phyloP scores from a whole-genome alignment of 805 yeast genomes.

The Crinitomyces ghanaensis region DNA sequence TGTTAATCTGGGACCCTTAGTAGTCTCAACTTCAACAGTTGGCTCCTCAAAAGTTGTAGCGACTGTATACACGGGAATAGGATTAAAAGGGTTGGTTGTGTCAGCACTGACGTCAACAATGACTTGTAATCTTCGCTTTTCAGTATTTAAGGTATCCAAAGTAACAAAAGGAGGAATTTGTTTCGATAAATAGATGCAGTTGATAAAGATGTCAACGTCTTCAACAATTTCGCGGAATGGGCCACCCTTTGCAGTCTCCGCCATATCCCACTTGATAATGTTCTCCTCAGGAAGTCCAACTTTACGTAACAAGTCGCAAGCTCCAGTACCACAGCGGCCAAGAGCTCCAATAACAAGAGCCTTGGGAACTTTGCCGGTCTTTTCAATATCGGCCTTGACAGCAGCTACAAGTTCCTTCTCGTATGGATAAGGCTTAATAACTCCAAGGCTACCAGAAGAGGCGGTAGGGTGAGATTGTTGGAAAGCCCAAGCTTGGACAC shows the following conservation, averaged over 20 bases:
- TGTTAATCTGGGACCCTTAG: conserved; percentile 73
- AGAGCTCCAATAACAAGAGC: conserved; percentile 91
- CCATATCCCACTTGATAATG: conserved; percentile 90
- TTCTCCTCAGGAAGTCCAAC: conserved; percentile 81
- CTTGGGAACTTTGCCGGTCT: conserved; percentile 57
- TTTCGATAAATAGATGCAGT: conserved; percentile 88
- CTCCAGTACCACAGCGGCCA: conserved; percentile 99
- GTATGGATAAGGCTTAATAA: conserved; percentile 71
- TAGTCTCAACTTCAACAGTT: conserved; percentile 71
- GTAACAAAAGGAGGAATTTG: conserved; percentile 90
- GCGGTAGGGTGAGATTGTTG: conserved; percentile 61
- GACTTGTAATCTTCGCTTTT: conserved; percentile 69
- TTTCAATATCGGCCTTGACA: conserved; percentile 39
- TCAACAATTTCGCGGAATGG: conserved; percentile 84
- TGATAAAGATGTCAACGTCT: conserved; percentile 76
- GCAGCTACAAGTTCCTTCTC: conserved; percentile 59
- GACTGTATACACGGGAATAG: conserved; percentile 83
- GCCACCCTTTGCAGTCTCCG: conserved; percentile 94
- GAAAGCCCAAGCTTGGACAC: conserved; percentile 88
- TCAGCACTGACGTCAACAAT: conserved; percentile 98
- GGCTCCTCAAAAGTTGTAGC: conserved; percentile 90
- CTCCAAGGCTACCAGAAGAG: conserved; percentile 52
- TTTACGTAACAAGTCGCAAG: conserved; percentile 69
- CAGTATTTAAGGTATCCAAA: conserved; percentile 50
- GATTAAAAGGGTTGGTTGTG: conserved; percentile 97